Evolutionary conservation across 1,139 yeast species (phyloP), one percentile per base, ranked within the genome.

Genomic region (Magnusiomyces fungicola): DNA sequence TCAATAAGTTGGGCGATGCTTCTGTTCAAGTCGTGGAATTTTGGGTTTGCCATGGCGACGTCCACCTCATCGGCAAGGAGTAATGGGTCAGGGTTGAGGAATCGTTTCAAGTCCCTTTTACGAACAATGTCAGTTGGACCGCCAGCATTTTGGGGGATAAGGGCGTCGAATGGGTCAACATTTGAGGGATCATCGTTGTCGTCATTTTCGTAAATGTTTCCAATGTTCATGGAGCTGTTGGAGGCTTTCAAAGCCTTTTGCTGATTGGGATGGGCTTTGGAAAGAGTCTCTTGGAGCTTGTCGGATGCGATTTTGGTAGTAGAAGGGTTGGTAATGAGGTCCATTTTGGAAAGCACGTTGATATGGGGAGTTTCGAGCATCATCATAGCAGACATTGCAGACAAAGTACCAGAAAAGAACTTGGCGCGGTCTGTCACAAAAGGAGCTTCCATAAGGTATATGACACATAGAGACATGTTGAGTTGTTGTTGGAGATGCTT

Each of bases 321-420:
- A 3, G 37, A 21, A 7, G 45, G 45, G 29, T 32, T 32, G 18
- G 45, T 85, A 43, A 92, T 79, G 61, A 92, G 74, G 63, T 94
- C 99, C 52, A 86, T 70, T 62, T 92, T 92, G 50, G 95, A 84
- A 46, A 90, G 71, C 37, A 92, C 80, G 64, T 92, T 92, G 54
- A 92, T 82, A 65, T 92, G 99, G 14, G 99, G 99, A 42, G 92
- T 75, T 64, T 92, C 99, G 49, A 92, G 73, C 52, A 92, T 71
- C 43, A 92, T 87, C 99, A 94, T 94, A 1, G 98, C 96, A 27
- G 95, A 83, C 98, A 94, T 94, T 34, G 99, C 99, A 63, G 92
- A 81, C 56, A 94, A 72, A 0, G 96, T 95, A 2, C 98, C 98
- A 44, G 95, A 84, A 64, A 92, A 94, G 68, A 89, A 94, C 67